Evolutionary conservation across 441 rosid genomes (phyloP).

Genomic region (Gossypium lobatum): DNA sequence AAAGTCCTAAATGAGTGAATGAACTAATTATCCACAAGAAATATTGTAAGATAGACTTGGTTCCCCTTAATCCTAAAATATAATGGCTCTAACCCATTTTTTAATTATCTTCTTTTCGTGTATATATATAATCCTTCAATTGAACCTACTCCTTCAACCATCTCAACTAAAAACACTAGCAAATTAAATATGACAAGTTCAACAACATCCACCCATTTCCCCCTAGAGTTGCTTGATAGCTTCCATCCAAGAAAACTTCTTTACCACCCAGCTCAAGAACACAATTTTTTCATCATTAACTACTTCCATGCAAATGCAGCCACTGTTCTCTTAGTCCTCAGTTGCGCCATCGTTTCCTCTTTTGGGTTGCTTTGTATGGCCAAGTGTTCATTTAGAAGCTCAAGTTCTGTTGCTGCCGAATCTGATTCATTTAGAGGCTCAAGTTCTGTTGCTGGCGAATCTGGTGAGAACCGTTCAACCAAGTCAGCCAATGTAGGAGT

Average conservation of each 20-base stretch:
- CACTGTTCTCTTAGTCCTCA: neutral
- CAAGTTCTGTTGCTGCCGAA: too few species aligned
- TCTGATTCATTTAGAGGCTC: neutral
- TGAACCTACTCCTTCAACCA: neutral
- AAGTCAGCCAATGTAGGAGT: constrained; percentile 23
- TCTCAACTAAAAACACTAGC: neutral
- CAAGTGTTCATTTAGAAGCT: neutral
- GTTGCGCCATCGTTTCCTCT: neutral
- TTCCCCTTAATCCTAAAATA: neutral
- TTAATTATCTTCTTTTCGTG: neutral
- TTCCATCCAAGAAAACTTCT: constrained; percentile 12
- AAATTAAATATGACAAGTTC: constrained; percentile 2
- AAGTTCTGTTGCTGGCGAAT: neutral
- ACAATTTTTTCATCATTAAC: neutral
- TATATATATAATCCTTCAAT: constrained; percentile 6
- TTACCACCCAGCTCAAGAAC: neutral
- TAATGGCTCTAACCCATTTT: neutral
- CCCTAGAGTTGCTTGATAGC: neutral
- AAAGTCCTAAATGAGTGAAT: neutral
- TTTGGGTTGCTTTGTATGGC: neutral
- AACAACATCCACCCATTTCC: neutral
- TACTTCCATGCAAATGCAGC: neutral
- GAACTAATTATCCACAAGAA: neutral
- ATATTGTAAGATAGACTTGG: neutral
- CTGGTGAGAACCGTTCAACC: neutral